Base-by-base conservation (phyloP, 2,329 filamentous ascomycete species). In the Arthrobotrys musiformis region DNA sequence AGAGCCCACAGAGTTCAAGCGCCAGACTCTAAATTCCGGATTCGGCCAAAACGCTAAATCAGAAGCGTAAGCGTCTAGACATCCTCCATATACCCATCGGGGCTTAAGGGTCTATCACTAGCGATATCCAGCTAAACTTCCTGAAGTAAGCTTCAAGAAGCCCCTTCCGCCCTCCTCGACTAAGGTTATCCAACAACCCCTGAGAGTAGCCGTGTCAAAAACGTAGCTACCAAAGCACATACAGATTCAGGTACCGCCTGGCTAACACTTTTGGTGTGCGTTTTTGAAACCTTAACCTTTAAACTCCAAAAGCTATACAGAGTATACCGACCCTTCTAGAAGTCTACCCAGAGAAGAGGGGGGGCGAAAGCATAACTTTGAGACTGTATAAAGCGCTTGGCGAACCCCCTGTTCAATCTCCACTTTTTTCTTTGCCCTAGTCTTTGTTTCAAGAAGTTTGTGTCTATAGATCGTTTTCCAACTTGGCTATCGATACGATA, bases 381-480 rank as follows among this genome's bases (percentile, higher is more conserved):
- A 58, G 40, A 40, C 26, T 5, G 11, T 70, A 70, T 62, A 70
- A 70, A 70, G 19, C n/a, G 5, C 66, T 61, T 62, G 66, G 30
- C 40, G 42, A 15, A n/a, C n/a, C 3, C 22, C 28, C 52, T 28
- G 40, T 1, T 48, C 13, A 46, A 56, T 46, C 52, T 52, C 52
- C 48, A 35, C 40, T 22, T 33, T 48, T 2, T 30, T 28, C 22
- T 48, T 2, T 30, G 17, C 22, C 30, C 40, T 26, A 50, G 22
- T 19, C 9, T n/a, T 19, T 3, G 30, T 22, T 42, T 13, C 37
- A 19, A 44, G 17, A 3, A 48, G 9, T 1, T 37, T 26, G 50
- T 40, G 11, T 54, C 62, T 24, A 40, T 66, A 66, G 62, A 66
- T 28, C 8, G 17, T 35, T 15, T 24, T 42, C 40, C 24, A 13